Conservation (phyloP, 352 stramenopile genomes). For the Phytophthora fragariae region DNA sequence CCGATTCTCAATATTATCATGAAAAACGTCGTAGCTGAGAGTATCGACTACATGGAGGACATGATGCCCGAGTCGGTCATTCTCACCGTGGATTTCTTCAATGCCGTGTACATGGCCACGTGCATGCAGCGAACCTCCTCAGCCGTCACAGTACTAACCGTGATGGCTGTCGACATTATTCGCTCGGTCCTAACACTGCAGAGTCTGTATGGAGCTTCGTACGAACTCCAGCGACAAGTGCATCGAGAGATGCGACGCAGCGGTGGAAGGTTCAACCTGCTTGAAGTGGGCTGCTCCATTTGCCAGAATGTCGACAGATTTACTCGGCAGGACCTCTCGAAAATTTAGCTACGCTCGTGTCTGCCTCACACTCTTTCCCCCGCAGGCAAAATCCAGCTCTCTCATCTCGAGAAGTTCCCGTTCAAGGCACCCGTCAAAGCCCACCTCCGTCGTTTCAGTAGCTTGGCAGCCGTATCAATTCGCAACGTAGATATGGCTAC, state of each 20-base stretch:
- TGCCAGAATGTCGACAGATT: slow-evolving; percentile 19
- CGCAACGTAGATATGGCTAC: too few species aligned
- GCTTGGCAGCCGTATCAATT: too few species aligned
- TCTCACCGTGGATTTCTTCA: slow-evolving; percentile 59
- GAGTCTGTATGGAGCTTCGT: background rate
- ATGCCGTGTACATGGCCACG: slow-evolving; percentile 46
- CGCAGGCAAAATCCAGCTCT: slow-evolving; percentile 10
- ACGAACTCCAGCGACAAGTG: too few species aligned
- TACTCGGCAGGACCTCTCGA: slow-evolving; percentile 9
- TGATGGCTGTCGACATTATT: slow-evolving; percentile 1
- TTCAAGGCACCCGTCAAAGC: background rate
- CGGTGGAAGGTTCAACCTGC: background rate
- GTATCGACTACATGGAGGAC: slow-evolving; percentile 36
- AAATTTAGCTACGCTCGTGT: slow-evolving; percentile 31
- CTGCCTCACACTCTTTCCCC: slow-evolving; percentile 19
- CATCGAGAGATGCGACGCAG: background rate
- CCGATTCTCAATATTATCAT: slow-evolving; percentile 24
- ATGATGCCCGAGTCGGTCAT: slow-evolving; percentile 47
- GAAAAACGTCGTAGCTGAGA: slow-evolving; percentile 32
- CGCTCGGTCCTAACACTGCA: slow-evolving; percentile 5
- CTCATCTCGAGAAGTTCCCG: background rate
- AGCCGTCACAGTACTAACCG: background rate
- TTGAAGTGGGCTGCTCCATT: slow-evolving; percentile 17
- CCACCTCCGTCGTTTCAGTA: too few species aligned
- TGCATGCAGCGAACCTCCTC: slow-evolving; percentile 22